Evolutionary conservation across 1,284 basidiomycete genomes (phyloP).

Genomic region (Spongispora temasekensis): DNA sequence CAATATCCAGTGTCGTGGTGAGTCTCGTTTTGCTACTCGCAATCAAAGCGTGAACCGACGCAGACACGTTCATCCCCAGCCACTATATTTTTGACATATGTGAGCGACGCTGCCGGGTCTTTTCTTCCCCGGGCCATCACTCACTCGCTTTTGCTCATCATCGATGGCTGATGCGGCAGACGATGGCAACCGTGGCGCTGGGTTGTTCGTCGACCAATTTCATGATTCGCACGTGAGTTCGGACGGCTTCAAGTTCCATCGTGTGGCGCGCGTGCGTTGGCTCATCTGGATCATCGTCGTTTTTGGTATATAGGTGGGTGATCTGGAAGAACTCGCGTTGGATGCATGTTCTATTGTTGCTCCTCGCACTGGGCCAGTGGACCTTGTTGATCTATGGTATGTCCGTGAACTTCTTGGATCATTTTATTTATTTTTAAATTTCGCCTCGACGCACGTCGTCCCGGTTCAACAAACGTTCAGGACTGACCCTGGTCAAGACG

Average conservation of each 20-base stretch:
- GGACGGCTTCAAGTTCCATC: background rate
- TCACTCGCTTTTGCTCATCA: background rate
- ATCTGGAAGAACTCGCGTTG: conserved; percentile 23
- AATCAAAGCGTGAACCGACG: no score
- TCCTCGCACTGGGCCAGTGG: conserved; percentile 21
- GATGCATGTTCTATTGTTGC: conserved; percentile 13
- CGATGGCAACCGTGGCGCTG: conserved; percentile 5
- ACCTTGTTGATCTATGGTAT: conserved; percentile 13
- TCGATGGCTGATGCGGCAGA: conserved; percentile 2
- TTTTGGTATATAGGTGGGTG: conserved; percentile 25
- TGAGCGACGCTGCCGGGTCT: background rate
- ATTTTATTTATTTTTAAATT: background rate
- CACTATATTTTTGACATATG: background rate
- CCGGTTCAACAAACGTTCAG: no score
- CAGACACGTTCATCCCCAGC: conserved; percentile 15
- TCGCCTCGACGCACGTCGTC: conserved; percentile 12
- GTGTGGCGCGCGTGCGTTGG: no score
- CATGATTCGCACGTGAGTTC: conserved; percentile 28
- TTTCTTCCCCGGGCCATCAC: no score
- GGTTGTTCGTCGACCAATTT: conserved; percentile 26
- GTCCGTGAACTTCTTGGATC: background rate
- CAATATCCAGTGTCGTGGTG: conserved; percentile 10
- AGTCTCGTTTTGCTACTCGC: conserved; percentile 4
- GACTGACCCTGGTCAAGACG: no score
- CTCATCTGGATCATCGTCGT: conserved; percentile 14